Evolutionary conservation across 768 basidiomycete species (phyloP), one percentile per base, ranked within the genome.

Genomic region (Daedaleopsis sinensis): DNA sequence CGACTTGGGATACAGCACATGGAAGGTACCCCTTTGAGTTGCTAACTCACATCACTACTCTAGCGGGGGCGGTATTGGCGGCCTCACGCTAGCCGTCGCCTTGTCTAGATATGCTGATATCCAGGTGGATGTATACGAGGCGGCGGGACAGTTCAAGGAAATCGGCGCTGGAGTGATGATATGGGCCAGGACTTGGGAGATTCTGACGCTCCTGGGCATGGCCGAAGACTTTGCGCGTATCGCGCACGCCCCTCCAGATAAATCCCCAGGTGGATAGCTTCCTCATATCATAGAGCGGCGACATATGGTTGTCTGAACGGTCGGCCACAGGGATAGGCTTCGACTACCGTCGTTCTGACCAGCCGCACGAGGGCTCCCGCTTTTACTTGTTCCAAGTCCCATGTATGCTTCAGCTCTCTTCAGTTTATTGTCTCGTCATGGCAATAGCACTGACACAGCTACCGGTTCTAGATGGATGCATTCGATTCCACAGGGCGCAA

Each of bases 401-500:
- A 23, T 80, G 81, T 78, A 64, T 15, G 72, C 62, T 15, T 13
- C 18, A 43, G 10, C n/a, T 46, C 9, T 18, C 18, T 46, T 18
- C 44, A 9, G n/a, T 7, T n/a, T n/a, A 10, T 21, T 15, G 23
- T 49, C 12, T 32, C 21, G 13, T 35, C 19, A 50, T 19, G 7
- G 10, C 16, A 16, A 23, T 6, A 18, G 18, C 44, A 18, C n/a
- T 10, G 13, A 46, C 5, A 46, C 8, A 52, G 7, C 27, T 5
- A 8, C n/a, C 21, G 16, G 35, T n/a, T n/a, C n/a, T 47, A 73
- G 71, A 69, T 56, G 67, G 68, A 1, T 70, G 67, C 44, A 79
- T 80, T 42, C 76, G 79, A 1, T 81, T 82, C 59, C 82, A 84
- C 65, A 74, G 82, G 15, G 81, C 81, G 7, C 75, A 78, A 44